Base-by-base conservation (phyloP, 345 rosid genomes). In the Pistacia atlantica region DNA sequence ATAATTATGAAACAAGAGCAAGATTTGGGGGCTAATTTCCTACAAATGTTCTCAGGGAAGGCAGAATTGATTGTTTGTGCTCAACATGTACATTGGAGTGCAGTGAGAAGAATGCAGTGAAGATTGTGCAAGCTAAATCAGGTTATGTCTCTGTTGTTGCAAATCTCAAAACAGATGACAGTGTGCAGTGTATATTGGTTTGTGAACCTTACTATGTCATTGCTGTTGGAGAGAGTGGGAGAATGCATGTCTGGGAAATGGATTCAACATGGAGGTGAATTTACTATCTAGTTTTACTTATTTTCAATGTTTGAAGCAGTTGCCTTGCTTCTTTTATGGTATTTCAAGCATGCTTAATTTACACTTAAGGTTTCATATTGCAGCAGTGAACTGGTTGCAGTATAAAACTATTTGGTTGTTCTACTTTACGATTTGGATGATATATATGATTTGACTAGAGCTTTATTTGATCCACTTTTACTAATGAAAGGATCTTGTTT, bases 191-290 rank as follows among this genome's bases (percentile, higher is more conserved):
- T 6, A 54, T 90, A 77, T 79, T 89, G 89, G 90, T 90, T 58
- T 88, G 87, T 72, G 87, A 87, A 80, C 93, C 92, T 69, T 77
- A 86, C 63, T 78, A 78, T 84, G 84, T 93, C 72, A 75, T 90
- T 72, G 97, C 92, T 74, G 86, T 81, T 77, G 93, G 86, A 78
- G 90, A 84, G 78, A 87, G 88, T 84, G 97, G 98, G 72, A 84
- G 83, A 72, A 84, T 95, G 63, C 87, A 87, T 69, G 76, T 91
- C 3, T 95, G 98, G 98, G 84, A 65, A 86, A 93, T 95, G 98
- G 83, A 90, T 84, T 83, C 86, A 48, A 60, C 82, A 52, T 95
- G 98, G 98, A 95, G 98, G 98, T 93, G 77, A 79, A 78, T 81
- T 61, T 73, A 38, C 67, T 31, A 57, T 73, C 55, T 58, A 55